Base-by-base conservation (phyloP, 352 stramenopile species). In the Phytophthora sp. region DNA sequence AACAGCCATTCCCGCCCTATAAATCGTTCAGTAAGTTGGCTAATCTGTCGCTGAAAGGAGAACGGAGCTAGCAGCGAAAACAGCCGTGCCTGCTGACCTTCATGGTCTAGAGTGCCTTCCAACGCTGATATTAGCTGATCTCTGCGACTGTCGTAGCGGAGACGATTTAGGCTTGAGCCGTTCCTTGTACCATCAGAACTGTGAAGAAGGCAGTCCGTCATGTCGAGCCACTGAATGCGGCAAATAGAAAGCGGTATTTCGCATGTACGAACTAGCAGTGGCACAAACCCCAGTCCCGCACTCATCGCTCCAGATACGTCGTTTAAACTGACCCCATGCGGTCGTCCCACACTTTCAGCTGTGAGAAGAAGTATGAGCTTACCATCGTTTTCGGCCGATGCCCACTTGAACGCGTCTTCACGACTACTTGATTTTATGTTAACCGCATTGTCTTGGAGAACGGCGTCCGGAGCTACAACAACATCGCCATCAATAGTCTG, bases 241-340 rank as follows among this genome's bases (percentile, higher is more conserved):
- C 84, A 92, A 50, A 92, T 92, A 9, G 82, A 91, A 20, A 92
- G 62, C 15, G 84, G 84, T 54, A 92, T 92, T 66, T 92, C 84
- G 28, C 82, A 91, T 21, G 74, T 72, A 11, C 84, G 79, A 30
- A 92, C 77, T 54, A 92, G 84, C 17, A 92, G 66, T 13, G 84
- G 84, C 21, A 92, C 82, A 51, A 92, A 91, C 2, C 84, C 79
- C 9, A 91, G 61, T 17, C 79, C 78, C 8, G 76, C 76, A 7
- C 77, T 70, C 82, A 91, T 92, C 12, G 78, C 84, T 17, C 74
- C 84, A 18, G 84, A 87, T 11, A 92, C 87, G 35, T 92, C 84
- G 53, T 91, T 92, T 44, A 92, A 63, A 20, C 82, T 88, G 38
- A 79, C 77, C 10, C 84, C 84, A 35, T 65, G 76, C 15, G 84